Conservation (phyloP, 2,329 filamentous ascomycete genomes). For the Fusarium begoniae region DNA sequence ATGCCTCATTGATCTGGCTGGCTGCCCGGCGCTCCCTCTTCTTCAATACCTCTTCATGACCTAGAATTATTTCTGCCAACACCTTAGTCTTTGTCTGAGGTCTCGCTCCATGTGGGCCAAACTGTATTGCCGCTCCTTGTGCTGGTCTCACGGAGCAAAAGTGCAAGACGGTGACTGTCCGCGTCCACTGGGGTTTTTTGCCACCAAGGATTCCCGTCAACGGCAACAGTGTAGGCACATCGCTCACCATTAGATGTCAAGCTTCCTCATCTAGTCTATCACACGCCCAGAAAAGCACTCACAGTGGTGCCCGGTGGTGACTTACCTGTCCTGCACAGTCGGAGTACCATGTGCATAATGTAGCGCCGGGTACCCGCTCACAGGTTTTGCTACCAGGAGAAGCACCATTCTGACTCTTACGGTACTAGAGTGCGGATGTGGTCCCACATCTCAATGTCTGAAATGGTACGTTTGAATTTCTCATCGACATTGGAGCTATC, state of each 20-base stretch:
- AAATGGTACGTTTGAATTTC: conserved; percentile 20
- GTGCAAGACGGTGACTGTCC: conserved; percentile 6
- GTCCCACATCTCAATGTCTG: conserved; percentile 23
- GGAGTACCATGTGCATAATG: conserved; percentile 5
- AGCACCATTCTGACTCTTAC: conserved; percentile 21
- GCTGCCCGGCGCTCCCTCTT: background rate
- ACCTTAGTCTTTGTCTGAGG: background rate
- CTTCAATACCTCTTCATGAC: background rate
- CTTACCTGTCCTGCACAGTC: background rate
- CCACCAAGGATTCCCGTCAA: conserved; percentile 25
- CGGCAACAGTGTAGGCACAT: conserved; percentile 19
- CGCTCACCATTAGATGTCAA: conserved; percentile 9
- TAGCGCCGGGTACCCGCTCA: conserved; percentile 11
- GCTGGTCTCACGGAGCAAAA: conserved; percentile 7
- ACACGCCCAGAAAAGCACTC: conserved; percentile 17
- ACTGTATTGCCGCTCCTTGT: background rate
- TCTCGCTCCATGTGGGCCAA: conserved; percentile 8
- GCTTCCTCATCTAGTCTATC: background rate
- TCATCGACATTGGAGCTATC: conserved; percentile 3
- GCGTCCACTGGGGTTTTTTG: conserved; percentile 12
- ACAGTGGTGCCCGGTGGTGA: background rate
- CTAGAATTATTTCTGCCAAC: background rate
- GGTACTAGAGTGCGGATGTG: background rate
- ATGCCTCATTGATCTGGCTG: background rate
- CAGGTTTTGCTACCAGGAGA: conserved; percentile 9